Evolutionary conservation across 2,329 filamentous ascomycete species (phyloP), one percentile per base, ranked within the genome.

Genomic region (Knufia petricola): DNA sequence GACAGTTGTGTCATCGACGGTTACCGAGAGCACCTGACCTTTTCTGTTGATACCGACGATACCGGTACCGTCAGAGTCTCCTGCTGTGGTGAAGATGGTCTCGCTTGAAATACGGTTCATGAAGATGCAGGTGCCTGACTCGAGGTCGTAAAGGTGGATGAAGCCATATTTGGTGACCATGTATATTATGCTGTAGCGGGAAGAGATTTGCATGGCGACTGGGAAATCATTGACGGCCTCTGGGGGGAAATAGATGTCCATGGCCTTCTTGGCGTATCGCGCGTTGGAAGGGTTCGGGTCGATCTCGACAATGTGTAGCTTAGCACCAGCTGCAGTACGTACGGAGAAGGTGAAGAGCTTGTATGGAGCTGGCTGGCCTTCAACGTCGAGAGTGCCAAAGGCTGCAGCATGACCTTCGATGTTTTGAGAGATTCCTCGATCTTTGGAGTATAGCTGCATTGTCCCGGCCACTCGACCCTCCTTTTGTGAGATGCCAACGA

Each of bases 51-150:
- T 90, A 59, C 87, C 88, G 46, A 98, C 78, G 54, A 98, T 84
- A 60, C 94, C 94, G 39, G 84, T 80, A 15, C 87, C 94, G 19
- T 88, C 82, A 48, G 78, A 77, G 65, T 98, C 92, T 30, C 82
- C 73, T 40, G 87, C 84, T 17, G 89, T 95, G 21, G 90, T 94
- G 72, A 98, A 98, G 65, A 98, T 96, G 21, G 92, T 98, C 65
- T 98, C 92, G 73, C 88, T 95, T 28, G 92, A 98, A 62, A 98
- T 98, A 60, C 94, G 85, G 76, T 98, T 98, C 88, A 98, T 94
- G 78, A 95, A 98, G 64, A 98, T 92, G 66, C 87, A 94, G 10
- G 85, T 85, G 50, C 87, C 94, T 6, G 86, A 92, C 73, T 98
- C 94, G 50, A 98, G 80, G 63, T 98, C 94, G 70, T 98, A 96